Evolutionary conservation across 2,329 filamentous ascomycete genomes (phyloP), one percentile per base, ranked within the genome.

Genomic region (Fusarium dimerum): DNA sequence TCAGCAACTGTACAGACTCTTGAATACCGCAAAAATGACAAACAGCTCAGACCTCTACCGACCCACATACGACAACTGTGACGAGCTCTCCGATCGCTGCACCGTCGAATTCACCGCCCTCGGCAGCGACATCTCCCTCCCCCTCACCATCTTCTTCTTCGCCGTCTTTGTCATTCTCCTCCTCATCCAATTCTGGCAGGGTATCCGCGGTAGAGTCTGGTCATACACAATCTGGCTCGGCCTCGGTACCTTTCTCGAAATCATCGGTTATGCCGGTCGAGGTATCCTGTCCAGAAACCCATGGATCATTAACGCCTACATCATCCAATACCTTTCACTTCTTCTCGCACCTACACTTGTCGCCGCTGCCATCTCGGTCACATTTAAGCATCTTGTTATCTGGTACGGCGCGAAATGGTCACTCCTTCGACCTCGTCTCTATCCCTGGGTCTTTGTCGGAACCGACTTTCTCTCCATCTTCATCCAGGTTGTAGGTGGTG

Each of bases 381-480:
- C 74, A 0, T 67, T 78, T 29, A 77, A 78, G 59, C 74, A 77
- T 59, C 66, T 78, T 8, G 71, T 78, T 38, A 54, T 76, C 7
- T 71, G 73, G 59, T 73, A 75, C 38, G 76, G 75, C 1, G 63
- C 70, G 0, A 65, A 73, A 39, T 68, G 70, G 54, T 77, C 73
- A 0, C 61, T 71, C 2, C 59, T 78, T 29, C 67, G 65, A 20
- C 75, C 78, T 1, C 64, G 60, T 6, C 68, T 75, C 1, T 80
- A 80, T 56, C 76, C 77, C 3, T 76, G 73, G 56, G 74, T 81
- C 47, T 81, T 81, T 66, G 76, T 81, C 50, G 69, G 72, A 3
- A 77, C 73, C 62, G 78, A 81, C 54, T 58, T 78, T 45, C 55
- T 76, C 39, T 76, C 73, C n/a, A 66, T 68, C 26, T 41, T 65